Percentiles rank a stretch among this genome's conserved stretches.
Conservation (phyloP, 768 basidiomycete species). For the Suillus cothurnatus region DNA sequence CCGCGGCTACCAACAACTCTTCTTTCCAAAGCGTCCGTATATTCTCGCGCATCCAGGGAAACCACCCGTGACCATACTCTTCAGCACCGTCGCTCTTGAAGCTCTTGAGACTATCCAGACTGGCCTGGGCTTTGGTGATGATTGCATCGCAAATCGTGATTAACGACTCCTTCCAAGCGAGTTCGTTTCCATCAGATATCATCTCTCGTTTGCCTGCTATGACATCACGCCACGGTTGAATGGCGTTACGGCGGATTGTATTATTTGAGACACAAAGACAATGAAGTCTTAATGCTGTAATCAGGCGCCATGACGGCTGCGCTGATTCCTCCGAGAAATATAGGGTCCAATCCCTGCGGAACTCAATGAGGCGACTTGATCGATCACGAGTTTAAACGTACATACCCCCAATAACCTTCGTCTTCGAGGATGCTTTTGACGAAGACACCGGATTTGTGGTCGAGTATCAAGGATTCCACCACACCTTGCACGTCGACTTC, state of each 20-base stretch:
- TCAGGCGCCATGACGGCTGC: slow-evolving; percentile 80
- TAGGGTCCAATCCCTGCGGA: slow-evolving; percentile 76
- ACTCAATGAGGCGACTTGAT: slow-evolving; percentile 1
- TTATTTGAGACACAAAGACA: slow-evolving; percentile 43
- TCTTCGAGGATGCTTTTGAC: slow-evolving; percentile 57
- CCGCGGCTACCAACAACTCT: slow-evolving; percentile 52
- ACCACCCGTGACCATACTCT: slow-evolving; percentile 25
- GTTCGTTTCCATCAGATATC: slow-evolving; percentile 53
- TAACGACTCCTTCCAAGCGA: slow-evolving; percentile 46
- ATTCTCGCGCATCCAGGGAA: slow-evolving; percentile 36
- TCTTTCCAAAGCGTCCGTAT: slow-evolving; percentile 64
- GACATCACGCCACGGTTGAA: slow-evolving; percentile 57
- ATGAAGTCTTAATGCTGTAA: slow-evolving; percentile 70
- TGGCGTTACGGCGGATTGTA: slow-evolving; percentile 27
- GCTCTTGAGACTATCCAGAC: slow-evolving; percentile 5
- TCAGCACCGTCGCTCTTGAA: background rate
- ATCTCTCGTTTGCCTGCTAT: slow-evolving; percentile 45
- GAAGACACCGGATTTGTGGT: slow-evolving; percentile 40
- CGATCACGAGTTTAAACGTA: slow-evolving; percentile 9
- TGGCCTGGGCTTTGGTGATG: slow-evolving; percentile 33
- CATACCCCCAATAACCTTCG: slow-evolving; percentile 86
- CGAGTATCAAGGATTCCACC: slow-evolving; percentile 52
- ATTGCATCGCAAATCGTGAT: slow-evolving; percentile 41
- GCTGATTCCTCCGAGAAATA: slow-evolving; percentile 60
- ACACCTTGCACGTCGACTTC: slow-evolving; percentile 67